Percentiles rank a stretch among this genome's conserved stretches.
Conservation (phyloP, 2,329 filamentous ascomycete species). For the Cryphonectria carpinicola region DNA sequence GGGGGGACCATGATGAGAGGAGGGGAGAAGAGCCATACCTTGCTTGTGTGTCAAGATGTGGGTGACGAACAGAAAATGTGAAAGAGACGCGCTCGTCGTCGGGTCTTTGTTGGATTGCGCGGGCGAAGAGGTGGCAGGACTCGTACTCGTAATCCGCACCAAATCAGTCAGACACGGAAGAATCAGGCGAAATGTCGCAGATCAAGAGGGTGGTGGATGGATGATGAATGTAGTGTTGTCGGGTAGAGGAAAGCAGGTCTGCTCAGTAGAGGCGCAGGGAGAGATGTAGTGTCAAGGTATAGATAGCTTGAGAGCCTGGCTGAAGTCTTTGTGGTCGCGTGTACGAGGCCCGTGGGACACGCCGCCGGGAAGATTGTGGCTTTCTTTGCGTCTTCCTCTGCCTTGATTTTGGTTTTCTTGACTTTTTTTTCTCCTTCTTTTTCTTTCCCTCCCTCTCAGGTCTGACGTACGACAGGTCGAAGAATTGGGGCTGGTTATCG, state of each 20-base stretch:
- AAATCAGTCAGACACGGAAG: background rate
- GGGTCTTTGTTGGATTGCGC: background rate
- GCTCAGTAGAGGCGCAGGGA: slow-evolving; percentile 9
- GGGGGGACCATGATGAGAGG: background rate
- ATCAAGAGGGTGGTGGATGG: background rate
- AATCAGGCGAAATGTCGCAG: background rate
- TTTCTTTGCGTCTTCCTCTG: background rate
- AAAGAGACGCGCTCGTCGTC: background rate
- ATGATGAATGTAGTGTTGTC: background rate
- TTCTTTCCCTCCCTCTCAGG: background rate
- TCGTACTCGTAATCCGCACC: background rate
- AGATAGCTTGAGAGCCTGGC: slow-evolving; percentile 3
- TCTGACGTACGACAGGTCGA: background rate
- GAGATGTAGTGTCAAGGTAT: background rate
- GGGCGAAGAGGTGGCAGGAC: background rate
- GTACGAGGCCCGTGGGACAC: background rate
- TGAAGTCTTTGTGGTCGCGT: background rate
- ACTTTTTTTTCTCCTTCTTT: background rate
- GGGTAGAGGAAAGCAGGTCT: slow-evolving; percentile 1
- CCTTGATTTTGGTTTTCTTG: background rate
- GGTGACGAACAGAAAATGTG: background rate
- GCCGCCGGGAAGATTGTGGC: background rate
- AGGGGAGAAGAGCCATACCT: background rate
- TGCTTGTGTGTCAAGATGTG: background rate
- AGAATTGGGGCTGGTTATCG: background rate